These are phyloP conservation scores for Talaromyces sp. DNA, from an alignment of 2,329 filamentous ascomycete genomes.

Conservation along the genomic window DNA sequence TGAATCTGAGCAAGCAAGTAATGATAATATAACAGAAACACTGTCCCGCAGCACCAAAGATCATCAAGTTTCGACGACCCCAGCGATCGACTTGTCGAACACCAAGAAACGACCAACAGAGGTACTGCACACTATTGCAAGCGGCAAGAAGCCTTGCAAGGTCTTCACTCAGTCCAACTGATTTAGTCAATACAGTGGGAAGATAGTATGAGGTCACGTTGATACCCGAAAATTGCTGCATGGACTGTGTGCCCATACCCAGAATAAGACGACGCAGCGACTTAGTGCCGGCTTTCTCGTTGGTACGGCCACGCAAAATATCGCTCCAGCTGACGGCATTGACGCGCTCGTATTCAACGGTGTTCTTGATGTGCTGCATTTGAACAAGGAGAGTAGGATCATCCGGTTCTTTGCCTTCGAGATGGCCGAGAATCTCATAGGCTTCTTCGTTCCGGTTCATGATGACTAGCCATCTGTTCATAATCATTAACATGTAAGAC, in stretches of 20 bases:
- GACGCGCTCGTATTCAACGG: conserved; percentile 47
- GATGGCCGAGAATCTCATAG: conserved; percentile 36
- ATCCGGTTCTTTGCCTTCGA: conserved; percentile 17
- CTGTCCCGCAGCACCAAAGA: conserved; percentile 50
- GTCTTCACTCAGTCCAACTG: conserved; percentile 51
- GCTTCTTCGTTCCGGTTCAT: conserved; percentile 36
- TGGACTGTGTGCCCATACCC: conserved; percentile 37
- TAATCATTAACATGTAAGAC: neutral
- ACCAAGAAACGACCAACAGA: conserved; percentile 44
- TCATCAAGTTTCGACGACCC: conserved; percentile 56
- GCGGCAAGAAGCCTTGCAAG: conserved; percentile 55
- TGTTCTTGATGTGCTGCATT: conserved; percentile 45
- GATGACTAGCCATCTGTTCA: conserved; percentile 27
- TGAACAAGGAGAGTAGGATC: conserved; percentile 45
- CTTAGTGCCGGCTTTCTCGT: conserved; percentile 33
- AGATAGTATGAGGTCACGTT: conserved; percentile 20
- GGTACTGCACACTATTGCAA: conserved; percentile 50
- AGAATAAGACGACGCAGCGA: conserved; percentile 39
- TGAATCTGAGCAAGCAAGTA: conserved; percentile 47
- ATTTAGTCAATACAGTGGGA: conserved; percentile 58
- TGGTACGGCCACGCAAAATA: conserved; percentile 43
- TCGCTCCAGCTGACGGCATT: conserved; percentile 50
- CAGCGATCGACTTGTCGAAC: conserved; percentile 50
- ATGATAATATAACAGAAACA: conserved; percentile 52
- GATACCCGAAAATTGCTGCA: conserved; percentile 26